A percentile compares a stretch with the other conserved stretches of the same genome.
phyloP scores from a whole-genome alignment of 2,329 filamentous ascomycete species.

The Diaporthe amygdali region DNA sequence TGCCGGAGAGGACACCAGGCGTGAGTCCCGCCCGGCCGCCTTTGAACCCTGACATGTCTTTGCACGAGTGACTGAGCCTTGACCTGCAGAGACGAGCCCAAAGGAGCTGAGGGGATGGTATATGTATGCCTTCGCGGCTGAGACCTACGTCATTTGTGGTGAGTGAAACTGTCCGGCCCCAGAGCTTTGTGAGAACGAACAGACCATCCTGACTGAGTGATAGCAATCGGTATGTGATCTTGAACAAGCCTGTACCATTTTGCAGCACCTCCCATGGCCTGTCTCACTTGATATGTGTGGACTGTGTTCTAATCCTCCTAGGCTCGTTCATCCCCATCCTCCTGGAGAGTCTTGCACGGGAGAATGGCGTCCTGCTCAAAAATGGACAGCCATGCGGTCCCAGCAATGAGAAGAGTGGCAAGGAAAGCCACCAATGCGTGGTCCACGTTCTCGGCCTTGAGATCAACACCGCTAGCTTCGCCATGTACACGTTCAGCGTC shows the following conservation, averaged over 20 bases:
- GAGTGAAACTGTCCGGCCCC: conserved; percentile 37
- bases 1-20: conserved; percentile 83
- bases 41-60: not conserved
- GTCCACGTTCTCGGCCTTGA: conserved; percentile 81
- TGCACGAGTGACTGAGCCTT: not conserved
- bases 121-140: conserved; percentile 92
- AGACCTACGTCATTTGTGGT: conserved; percentile 97
- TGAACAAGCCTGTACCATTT: not conserved
- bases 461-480: conserved; percentile 95
- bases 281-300: conserved; percentile 17
- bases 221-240: conserved; percentile 36
- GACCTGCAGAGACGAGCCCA: conserved; percentile 67
- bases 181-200: not conserved
- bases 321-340: conserved; percentile 96
- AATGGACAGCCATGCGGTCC: conserved; percentile 75
- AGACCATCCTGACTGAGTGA: conserved; percentile 2
- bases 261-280: not conserved
- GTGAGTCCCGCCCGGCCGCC: not conserved
- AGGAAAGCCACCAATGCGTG: conserved; percentile 73
- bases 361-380: conserved; percentile 88
- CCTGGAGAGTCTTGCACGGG: conserved; percentile 89
- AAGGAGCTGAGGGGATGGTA: conserved; percentile 96
- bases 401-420: conserved; percentile 55
- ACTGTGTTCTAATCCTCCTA: conserved; percentile 39
- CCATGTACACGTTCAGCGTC: conserved; percentile 95